Evolutionary conservation across 2,329 filamentous ascomycete species (phyloP).

Genomic region (Fusarium multiceps): DNA sequence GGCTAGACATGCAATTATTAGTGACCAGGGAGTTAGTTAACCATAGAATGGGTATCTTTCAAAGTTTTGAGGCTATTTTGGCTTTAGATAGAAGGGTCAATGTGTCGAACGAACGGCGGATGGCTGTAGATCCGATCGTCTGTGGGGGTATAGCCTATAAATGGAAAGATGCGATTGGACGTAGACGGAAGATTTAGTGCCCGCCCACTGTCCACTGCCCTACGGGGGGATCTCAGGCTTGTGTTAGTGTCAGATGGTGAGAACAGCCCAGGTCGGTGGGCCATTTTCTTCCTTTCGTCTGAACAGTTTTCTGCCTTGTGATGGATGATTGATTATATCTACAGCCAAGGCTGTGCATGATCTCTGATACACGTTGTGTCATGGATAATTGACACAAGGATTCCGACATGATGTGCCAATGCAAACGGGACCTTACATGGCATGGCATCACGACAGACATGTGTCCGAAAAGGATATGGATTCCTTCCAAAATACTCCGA

Average conservation of each 20-base stretch:
- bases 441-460: neutral
- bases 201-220: slow-evolving; percentile 11
- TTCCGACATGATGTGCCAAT: neutral
- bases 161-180: slow-evolving; percentile 24
- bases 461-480: neutral
- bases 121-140: slow-evolving; percentile 12
- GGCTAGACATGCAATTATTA: neutral
- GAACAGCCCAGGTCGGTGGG: neutral
- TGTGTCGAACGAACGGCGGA: neutral
- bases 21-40: neutral
- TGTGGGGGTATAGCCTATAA: slow-evolving; percentile 6
- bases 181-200: neutral
- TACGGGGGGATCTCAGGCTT: neutral
- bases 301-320: neutral
- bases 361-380: neutral
- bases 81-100: neutral
- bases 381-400: neutral
- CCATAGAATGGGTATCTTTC: slow-evolving; percentile 8
- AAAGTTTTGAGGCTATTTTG: slow-evolving; percentile 26
- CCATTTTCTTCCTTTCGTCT: neutral
- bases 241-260: neutral
- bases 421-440: neutral
- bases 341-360: neutral
- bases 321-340: neutral
- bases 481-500: neutral